phyloP scores from a whole-genome alignment of 1,139 yeast genomes.

The Nakaseomyces uthaithaninus region DNA sequence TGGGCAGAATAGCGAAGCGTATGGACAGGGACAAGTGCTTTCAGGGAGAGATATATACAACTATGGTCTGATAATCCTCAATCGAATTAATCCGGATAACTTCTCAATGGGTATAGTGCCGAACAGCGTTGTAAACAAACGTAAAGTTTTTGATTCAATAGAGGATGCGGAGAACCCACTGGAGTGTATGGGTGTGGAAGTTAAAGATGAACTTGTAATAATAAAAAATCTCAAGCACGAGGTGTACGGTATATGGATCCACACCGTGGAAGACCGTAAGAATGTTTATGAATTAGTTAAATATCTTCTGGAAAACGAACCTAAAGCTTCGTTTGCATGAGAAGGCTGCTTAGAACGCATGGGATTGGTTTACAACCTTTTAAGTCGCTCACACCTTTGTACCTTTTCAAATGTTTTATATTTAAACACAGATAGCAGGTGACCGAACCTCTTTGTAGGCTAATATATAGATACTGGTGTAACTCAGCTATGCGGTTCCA shows the following conservation, averaged over 20 bases:
- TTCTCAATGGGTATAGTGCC: constrained; percentile 75
- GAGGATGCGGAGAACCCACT: constrained; percentile 35
- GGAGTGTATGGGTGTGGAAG: constrained; percentile 63
- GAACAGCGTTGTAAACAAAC: constrained; percentile 39
- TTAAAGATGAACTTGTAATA: constrained; percentile 73
- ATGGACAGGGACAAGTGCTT: constrained; percentile 15
- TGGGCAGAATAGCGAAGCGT: constrained; percentile 7
- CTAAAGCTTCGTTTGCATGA: constrained; percentile 30
- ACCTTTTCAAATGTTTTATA: no score
- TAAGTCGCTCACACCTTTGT: no score
- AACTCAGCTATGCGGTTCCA: no score
- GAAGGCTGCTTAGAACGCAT: no score
- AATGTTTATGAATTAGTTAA: constrained; percentile 52
- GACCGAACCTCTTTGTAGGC: no score
- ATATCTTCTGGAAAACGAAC: constrained; percentile 30
- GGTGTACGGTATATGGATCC: constrained; percentile 85
- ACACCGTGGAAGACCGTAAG: constrained; percentile 64
- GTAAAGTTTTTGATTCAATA: constrained; percentile 37
- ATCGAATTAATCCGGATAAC: constrained; percentile 67
- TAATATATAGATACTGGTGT: no score
- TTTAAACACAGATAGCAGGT: no score
- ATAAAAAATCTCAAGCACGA: constrained; percentile 68
- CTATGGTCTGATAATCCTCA: constrained; percentile 71
- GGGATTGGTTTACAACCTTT: no score
- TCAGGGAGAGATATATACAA: constrained; percentile 45